Conservation (phyloP, 345 rosid species). For the Gossypium stocksii region DNA sequence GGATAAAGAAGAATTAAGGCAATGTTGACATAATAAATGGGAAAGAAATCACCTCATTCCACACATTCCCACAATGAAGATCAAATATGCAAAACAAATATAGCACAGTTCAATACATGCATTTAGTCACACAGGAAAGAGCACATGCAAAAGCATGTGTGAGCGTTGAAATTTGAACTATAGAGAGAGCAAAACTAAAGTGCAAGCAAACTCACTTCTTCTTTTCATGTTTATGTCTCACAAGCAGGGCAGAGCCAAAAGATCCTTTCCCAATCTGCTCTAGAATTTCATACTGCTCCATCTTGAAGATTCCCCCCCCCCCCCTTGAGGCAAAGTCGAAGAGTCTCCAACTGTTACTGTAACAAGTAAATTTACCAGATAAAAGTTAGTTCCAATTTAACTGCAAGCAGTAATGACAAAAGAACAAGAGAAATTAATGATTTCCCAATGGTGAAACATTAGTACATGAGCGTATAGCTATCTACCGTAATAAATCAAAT, state of each 20-base stretch:
- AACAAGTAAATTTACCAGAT: conserved; percentile 6
- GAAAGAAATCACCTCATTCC: background rate
- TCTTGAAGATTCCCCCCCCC: conserved; percentile 14
- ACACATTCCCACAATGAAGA: background rate
- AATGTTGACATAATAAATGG: conserved; percentile 18
- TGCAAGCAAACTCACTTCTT: conserved; percentile 55
- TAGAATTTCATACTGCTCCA: conserved; percentile 91
- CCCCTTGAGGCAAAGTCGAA: background rate
- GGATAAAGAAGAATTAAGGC: background rate
- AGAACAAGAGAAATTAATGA: background rate
- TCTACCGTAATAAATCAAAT: background rate
- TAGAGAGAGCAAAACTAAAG: background rate
- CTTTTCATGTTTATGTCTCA: conserved; percentile 88
- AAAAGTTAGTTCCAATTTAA: background rate
- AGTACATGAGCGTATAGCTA: background rate
- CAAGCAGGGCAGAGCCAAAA: conserved; percentile 96
- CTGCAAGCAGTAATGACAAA: background rate
- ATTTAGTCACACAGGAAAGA: background rate
- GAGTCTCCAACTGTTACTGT: background rate
- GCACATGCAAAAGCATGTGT: background rate
- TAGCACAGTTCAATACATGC: background rate
- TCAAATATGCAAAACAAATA: background rate
- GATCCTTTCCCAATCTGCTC: conserved; percentile 97
- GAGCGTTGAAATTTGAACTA: background rate
- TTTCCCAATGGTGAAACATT: background rate